phyloP scores from a whole-genome alignment of 2,329 filamentous ascomycete species.

The Ophiostoma sp. region DNA sequence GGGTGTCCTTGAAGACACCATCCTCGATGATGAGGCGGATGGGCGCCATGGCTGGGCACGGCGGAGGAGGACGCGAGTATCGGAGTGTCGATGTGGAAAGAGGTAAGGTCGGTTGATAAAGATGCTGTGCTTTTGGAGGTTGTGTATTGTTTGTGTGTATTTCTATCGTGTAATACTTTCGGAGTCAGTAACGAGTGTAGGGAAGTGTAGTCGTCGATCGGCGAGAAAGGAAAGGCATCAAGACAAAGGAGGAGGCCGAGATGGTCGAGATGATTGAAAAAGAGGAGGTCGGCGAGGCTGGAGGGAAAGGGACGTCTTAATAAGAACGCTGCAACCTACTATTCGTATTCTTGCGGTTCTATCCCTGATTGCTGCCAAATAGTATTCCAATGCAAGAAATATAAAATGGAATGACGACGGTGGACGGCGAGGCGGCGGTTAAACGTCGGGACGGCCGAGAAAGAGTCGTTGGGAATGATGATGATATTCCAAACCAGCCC shows the following conservation, averaged over 20 bases:
- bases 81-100: background rate
- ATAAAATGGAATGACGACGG: background rate
- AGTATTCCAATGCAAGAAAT: background rate
- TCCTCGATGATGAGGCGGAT: slow-evolving; percentile 83
- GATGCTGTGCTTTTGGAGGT: background rate
- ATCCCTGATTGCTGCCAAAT: background rate
- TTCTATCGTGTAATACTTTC: background rate
- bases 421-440: background rate
- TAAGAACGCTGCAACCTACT: background rate
- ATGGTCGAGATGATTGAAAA: background rate
- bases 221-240: background rate
- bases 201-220: background rate
- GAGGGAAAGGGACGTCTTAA: background rate
- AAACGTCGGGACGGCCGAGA: slow-evolving; percentile 6
- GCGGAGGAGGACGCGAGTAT: background rate
- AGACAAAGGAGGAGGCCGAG: background rate
- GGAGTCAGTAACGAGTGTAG: background rate
- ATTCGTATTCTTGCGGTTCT: background rate
- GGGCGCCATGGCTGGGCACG: slow-evolving; percentile 59
- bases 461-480: background rate
- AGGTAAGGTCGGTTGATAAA: background rate
- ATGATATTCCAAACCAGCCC: background rate
- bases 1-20: slow-evolving; percentile 75
- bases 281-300: background rate
- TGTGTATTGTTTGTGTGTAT: background rate